Conservation (phyloP, 306 rosid species). For the Vigna mungo region DNA sequence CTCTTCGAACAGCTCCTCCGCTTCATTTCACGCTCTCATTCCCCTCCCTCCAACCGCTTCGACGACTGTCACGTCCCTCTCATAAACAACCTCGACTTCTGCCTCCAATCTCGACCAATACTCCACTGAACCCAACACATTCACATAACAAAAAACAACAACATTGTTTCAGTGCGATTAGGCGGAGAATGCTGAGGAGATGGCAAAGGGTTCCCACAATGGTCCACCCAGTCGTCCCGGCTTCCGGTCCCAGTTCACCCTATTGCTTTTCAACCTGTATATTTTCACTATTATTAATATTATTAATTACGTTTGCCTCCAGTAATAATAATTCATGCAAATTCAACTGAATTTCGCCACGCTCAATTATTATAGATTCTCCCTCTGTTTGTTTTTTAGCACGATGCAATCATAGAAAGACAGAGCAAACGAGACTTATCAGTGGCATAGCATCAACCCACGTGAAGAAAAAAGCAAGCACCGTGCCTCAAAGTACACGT, state of each 20-base stretch:
- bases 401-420: slow-evolving; percentile 35
- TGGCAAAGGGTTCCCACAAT: slow-evolving; percentile 58
- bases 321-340: slow-evolving; percentile 30
- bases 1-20: slow-evolving; percentile 69
- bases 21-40: slow-evolving; percentile 61
- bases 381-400: not conserved
- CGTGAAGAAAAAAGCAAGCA: slow-evolving; percentile 47
- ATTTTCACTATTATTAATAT: not conserved
- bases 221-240: slow-evolving; percentile 83
- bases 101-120: slow-evolving; percentile 75
- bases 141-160: too few species aligned
- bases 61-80: slow-evolving; percentile 60
- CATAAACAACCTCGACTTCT: slow-evolving; percentile 56
- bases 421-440: slow-evolving; percentile 3
- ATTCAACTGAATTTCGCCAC: slow-evolving; percentile 34
- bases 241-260: slow-evolving; percentile 56
- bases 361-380: slow-evolving; percentile 15
- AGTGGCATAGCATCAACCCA: slow-evolving; percentile 49
- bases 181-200: slow-evolving; percentile 69
- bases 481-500: not conserved
- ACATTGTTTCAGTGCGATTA: slow-evolving; percentile 31
- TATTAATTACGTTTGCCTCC: slow-evolving; percentile 44
- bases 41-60: slow-evolving; percentile 48
- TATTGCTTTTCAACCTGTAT: not conserved
- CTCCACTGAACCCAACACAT: slow-evolving; percentile 45